Evolutionary conservation across 2,329 filamentous ascomycete genomes (phyloP), one percentile per base, ranked within the genome.

Genomic region (Thelonectria olida): DNA sequence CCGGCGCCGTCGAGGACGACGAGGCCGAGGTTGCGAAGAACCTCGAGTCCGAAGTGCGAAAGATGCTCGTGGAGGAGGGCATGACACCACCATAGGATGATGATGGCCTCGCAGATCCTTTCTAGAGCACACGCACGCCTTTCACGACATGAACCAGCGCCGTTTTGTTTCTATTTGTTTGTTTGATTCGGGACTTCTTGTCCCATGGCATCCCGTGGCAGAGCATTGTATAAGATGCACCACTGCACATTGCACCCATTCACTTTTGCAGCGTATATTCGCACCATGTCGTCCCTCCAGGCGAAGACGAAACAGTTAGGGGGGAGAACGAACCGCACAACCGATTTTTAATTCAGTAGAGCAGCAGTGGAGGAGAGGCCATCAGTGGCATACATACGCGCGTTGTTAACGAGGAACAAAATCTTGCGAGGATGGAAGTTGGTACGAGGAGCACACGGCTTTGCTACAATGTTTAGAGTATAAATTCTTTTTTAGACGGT

Each of bases 11-110:
- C 7, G 76, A 78, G 19, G 74, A 72, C 15, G 65, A 65, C 6
- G 31, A 34, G 31, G 59, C 52, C 19, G 71, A 72, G 15, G 69
- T 68, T 31, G 74, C 73, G 41, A 69, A 73, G 65, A 81, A 79
- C 36, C 65, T 82, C 25, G 80, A 82, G 71, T 73, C 73, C n/a
- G 78, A 81, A 62, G 80, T 82, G 41, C 77, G 78, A 57, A 75
- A 75, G 73, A 80, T 82, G 79, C 71, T 79, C 71, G 75, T 81
- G 72, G 69, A 74, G 58, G 71, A 74, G 41, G 66, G 77, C 53
- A 74, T 78, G 71, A 80, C 78, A 48, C 78, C 78, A 49, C 76
- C 77, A 5, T 79, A 78, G 72, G 67, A 69, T 3, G 66, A 78
- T 72, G 67, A 69, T 3, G 66, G 61, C 38, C 28, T 28, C 39